These are phyloP conservation scores for Mortierella polycephala DNA, from an alignment of 371 early-diverging fungal genomes.

Conservation along the genomic window DNA sequence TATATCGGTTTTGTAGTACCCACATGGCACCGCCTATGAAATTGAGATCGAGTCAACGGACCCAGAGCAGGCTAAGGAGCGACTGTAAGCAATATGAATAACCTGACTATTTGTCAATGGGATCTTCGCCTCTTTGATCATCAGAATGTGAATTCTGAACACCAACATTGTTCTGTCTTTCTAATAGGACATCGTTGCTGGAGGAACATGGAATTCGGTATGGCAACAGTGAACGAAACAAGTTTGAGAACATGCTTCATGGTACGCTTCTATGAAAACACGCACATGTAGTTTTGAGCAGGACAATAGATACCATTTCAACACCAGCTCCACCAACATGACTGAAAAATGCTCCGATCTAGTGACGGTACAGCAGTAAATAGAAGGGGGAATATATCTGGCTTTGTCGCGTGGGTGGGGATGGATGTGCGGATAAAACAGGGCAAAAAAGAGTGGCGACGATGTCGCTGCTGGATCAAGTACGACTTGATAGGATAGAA, in stretches of 20 bases:
- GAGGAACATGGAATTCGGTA: slow-evolving; percentile 27
- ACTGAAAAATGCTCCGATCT: too few species aligned
- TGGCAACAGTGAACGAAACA: slow-evolving; percentile 41
- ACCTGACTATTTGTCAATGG: too few species aligned
- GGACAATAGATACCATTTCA: neutral
- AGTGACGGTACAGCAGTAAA: too few species aligned
- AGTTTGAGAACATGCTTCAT: slow-evolving; percentile 48
- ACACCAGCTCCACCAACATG: too few species aligned
- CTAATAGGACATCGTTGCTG: slow-evolving; percentile 23
- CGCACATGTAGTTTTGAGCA: neutral
- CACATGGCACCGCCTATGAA: slow-evolving; percentile 45
- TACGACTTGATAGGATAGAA: too few species aligned
- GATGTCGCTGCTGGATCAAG: too few species aligned
- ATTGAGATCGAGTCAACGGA: slow-evolving; percentile 44
- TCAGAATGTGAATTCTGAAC: too few species aligned
- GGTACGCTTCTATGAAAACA: slow-evolving; percentile 27
- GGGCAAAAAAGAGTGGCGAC: too few species aligned
- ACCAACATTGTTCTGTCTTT: neutral
- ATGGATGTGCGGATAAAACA: too few species aligned
- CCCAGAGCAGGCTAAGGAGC: slow-evolving; percentile 39
- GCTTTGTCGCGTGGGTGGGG: too few species aligned
- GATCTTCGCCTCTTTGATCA: too few species aligned
- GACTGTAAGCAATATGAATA: slow-evolving; percentile 17
- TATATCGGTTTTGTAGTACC: slow-evolving; percentile 18
- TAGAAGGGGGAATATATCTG: too few species aligned